phyloP scores from a whole-genome alignment of 768 basidiomycete species.

The Boletus fagicola region DNA sequence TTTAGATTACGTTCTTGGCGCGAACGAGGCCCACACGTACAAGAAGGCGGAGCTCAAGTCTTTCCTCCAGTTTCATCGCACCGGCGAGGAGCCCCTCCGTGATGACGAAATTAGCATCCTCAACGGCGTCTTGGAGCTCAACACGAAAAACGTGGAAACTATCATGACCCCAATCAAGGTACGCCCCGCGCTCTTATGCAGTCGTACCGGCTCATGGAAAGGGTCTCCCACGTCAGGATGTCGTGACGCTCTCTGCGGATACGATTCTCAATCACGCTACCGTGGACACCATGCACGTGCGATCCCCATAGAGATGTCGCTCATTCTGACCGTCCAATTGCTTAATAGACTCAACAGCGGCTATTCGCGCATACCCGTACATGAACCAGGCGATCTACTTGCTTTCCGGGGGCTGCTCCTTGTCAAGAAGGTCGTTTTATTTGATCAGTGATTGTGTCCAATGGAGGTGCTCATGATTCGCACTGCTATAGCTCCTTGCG shows the following conservation, averaged over 20 bases:
- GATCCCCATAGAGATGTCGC: not conserved
- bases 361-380: conserved; percentile 90
- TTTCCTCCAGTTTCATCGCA: conserved; percentile 77
- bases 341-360: conserved; percentile 64
- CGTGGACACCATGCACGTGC: conserved; percentile 69
- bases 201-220: not conserved
- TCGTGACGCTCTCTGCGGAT: conserved; percentile 76
- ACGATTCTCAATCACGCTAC: conserved; percentile 73
- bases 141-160: conserved; percentile 67
- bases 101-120: conserved; percentile 83
- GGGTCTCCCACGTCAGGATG: conserved; percentile 50
- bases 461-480: not conserved
- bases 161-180: conserved; percentile 85
- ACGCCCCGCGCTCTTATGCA: not conserved
- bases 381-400: conserved; percentile 62
- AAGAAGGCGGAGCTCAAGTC: conserved; percentile 80
- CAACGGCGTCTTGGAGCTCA: conserved; percentile 77
- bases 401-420: conserved; percentile 81
- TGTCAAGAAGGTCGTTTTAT: conserved; percentile 66
- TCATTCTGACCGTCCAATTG: conserved; percentile 9
- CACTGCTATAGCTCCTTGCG: conserved; percentile 59
- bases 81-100: conserved; percentile 68
- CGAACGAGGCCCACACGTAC: conserved; percentile 68
- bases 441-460: not conserved
- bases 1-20: conserved; percentile 79